These are phyloP conservation scores for Cruciata laevipes DNA, from an alignment of 257 asterid genomes.

Conservation along the genomic window DNA sequence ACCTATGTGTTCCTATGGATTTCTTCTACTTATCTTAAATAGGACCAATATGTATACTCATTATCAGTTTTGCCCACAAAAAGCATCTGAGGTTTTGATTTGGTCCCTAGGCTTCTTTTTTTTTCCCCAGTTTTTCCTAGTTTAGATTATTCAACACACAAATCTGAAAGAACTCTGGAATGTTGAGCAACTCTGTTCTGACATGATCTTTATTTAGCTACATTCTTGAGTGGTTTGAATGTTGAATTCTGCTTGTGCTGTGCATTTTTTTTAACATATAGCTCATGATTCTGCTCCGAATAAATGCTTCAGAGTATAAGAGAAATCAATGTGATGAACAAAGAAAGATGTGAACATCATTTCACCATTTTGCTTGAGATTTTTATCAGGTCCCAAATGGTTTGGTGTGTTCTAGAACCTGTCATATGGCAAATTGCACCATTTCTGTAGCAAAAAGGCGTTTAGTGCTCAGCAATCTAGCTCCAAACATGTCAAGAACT, in stretches of 20 bases:
- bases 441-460: neutral
- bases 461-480: neutral
- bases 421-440: slow-evolving; percentile 3
- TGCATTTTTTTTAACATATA: neutral
- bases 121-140: neutral
- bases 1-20: slow-evolving; percentile 85
- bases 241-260: neutral
- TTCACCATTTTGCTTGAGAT: slow-evolving; percentile 16
- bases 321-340: neutral
- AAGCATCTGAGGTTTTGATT: slow-evolving; percentile 16
- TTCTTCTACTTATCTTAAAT: slow-evolving; percentile 83
- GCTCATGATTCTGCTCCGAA: neutral
- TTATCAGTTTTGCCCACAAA: slow-evolving; percentile 35
- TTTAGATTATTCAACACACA: neutral
- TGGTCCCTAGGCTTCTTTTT: neutral
- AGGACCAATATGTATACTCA: slow-evolving; percentile 15
- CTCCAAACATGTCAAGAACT: neutral
- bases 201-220: neutral
- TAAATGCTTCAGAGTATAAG: neutral
- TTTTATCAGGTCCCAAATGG: slow-evolving; percentile 20
- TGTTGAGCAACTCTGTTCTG: neutral
- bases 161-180: neutral
- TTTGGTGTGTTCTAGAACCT: neutral
- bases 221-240: neutral
- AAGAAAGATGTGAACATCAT: neutral